Percentiles rank a stretch among this genome's conserved stretches.
These are phyloP conservation scores for Fusarium sublunatum DNA, from an alignment of 2,329 filamentous ascomycete genomes.

Conservation along the genomic window DNA sequence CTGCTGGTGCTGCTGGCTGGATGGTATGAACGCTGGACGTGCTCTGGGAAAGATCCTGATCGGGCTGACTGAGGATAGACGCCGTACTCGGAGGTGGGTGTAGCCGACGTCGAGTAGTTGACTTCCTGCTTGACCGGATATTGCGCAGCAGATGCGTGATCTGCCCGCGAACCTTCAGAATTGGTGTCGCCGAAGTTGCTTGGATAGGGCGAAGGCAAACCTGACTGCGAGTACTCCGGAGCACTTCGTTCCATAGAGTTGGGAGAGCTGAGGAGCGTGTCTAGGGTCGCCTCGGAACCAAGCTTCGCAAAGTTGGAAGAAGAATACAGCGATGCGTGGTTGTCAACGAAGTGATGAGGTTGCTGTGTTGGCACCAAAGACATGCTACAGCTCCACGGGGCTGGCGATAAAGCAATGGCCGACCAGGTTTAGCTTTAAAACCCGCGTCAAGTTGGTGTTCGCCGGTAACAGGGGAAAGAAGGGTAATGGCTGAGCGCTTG, in stretches of 20 bases:
- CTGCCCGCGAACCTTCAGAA: constrained; percentile 89
- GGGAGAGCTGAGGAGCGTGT: constrained; percentile 43
- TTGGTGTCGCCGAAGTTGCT: constrained; percentile 73
- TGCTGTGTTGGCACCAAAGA: constrained; percentile 51
- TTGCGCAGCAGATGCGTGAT: constrained; percentile 93
- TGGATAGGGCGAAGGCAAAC: constrained; percentile 81
- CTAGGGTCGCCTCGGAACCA: constrained; percentile 45
- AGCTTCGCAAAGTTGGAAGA: constrained; percentile 36
- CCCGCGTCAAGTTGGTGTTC: constrained; percentile 49
- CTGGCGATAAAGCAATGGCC: constrained; percentile 46
- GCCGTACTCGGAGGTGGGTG: constrained; percentile 89
- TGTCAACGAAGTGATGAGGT: constrained; percentile 49
- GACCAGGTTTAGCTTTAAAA: constrained; percentile 50
- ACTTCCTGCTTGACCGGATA: constrained; percentile 87
- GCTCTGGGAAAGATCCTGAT: constrained; percentile 87
- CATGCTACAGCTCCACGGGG: constrained; percentile 50
- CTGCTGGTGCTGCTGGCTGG: constrained; percentile 77
- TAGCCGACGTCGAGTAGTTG: constrained; percentile 81
- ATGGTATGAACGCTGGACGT: constrained; percentile 87
- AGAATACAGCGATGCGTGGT: constrained; percentile 40
- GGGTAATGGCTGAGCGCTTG: constrained; percentile 48
- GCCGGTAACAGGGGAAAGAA: constrained; percentile 46
- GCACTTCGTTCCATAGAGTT: constrained; percentile 70
- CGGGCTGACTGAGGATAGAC: constrained; percentile 80
- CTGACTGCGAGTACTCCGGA: constrained; percentile 86